Evolutionary conservation across 2,329 filamentous ascomycete genomes (phyloP), one percentile per base, ranked within the genome.

Genomic region (Calonectria pteridis): DNA sequence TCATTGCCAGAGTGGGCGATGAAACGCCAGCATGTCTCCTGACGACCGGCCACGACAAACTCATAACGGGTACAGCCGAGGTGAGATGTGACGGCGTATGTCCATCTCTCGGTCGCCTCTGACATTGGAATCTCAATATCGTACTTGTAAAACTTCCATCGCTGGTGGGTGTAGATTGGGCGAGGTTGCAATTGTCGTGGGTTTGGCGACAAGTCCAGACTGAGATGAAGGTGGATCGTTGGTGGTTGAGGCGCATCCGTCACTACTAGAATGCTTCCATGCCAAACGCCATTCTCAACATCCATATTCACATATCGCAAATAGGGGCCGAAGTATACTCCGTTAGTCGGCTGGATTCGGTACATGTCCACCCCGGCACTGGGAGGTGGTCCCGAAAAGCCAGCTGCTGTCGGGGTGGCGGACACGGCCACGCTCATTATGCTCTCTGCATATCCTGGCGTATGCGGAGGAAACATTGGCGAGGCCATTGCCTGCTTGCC

Each of bases 221-320:
- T 98, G 78, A 96, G 91, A 83, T 99, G 97, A 72, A 98, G 93
- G 83, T 99, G 97, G 64, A 99, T 98, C 0, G 97, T 98, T 0
- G 97, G 97, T 11, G 97, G 96, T 81, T 98, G 95, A 23, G 94
- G 94, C 1, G 93, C 93, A 84, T 98, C 97, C 1, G 96, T 98
- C 31, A 98, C 93, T 46, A 99, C 91, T 83, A 99, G 88, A 79
- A 99, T 98, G 58, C 96, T 98, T 23, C 97, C 97, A 23, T 96
- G 88, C 97, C 97, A 99, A 14, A 95, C 82, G 0, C 97, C 96
- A 76, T 93, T 93, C 82, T 98, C 96, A 59, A 98, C 85, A 77
- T 99, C 95, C 95, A 99, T 98, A 81, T 99, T 99, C 35, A 94
- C 94, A 82, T 99, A 99, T 80, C 97, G 91, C 62, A 99, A 87